Evolutionary conservation across 2,329 filamentous ascomycete genomes (phyloP).

Genomic region (Exophiala aquamarina): DNA sequence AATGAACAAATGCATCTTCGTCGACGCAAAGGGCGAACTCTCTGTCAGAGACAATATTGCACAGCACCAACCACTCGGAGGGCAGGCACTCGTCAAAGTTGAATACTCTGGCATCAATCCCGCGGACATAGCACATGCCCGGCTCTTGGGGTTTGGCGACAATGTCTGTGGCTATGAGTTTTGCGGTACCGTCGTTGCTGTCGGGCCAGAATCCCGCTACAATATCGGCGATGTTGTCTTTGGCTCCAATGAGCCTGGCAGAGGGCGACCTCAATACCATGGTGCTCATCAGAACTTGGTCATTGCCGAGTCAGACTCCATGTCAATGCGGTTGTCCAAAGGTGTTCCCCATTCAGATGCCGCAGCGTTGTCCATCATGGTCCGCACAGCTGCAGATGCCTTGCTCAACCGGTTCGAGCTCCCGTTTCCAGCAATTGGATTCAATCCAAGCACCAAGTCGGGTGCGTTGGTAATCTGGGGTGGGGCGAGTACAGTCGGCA

Average conservation of each 20-base stretch:
- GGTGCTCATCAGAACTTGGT: neutral
- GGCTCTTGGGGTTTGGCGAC: neutral
- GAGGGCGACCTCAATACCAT: neutral
- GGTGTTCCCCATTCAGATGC: neutral
- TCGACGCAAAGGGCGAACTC: too few relatives aligned
- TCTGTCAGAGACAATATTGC: too few relatives aligned
- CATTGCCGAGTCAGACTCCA: neutral
- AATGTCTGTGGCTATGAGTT: neutral
- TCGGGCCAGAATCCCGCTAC: neutral
- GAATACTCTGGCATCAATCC: neutral
- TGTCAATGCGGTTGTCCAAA: neutral
- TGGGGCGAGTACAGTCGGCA: slow-evolving; percentile 32
- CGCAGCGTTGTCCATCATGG: neutral
- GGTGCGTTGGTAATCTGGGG: slow-evolving; percentile 36
- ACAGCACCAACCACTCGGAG: neutral
- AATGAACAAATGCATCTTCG: too few relatives aligned
- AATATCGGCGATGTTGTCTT: neutral
- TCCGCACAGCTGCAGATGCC: neutral
- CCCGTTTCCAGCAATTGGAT: neutral
- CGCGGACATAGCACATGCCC: neutral
- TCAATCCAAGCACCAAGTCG: neutral
- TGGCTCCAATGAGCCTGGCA: neutral
- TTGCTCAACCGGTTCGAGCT: neutral
- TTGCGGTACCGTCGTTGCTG: neutral
- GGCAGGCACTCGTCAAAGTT: neutral